Conservation (phyloP, 2,329 filamentous ascomycete species). For the Botrytis porri region DNA sequence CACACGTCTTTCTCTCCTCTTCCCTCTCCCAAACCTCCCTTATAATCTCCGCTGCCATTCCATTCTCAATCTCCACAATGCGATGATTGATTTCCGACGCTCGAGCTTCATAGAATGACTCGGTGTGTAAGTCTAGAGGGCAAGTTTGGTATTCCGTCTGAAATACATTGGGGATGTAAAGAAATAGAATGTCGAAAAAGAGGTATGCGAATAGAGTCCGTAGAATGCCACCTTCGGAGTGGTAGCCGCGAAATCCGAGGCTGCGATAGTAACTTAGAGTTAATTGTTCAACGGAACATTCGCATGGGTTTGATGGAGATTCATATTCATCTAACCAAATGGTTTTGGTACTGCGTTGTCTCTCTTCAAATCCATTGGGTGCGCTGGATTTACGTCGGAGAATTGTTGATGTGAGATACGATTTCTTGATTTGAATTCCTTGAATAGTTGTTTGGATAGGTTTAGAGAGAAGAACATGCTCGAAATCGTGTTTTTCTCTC, state of each 20-base stretch:
- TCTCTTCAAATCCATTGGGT: conserved; percentile 27
- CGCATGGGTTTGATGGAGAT: conserved; percentile 51
- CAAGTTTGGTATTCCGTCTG: conserved; percentile 94
- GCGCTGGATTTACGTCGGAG: conserved; percentile 20
- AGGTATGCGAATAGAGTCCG: conserved; percentile 89
- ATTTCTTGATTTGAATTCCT: conserved; percentile 72
- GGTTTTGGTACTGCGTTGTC: conserved; percentile 63
- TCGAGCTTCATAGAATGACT: conserved; percentile 85
- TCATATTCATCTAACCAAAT: conserved; percentile 81
- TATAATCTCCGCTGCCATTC: conserved; percentile 66
- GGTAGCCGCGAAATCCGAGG: conserved; percentile 87
- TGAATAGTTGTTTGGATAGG: conserved; percentile 72
- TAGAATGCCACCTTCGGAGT: conserved; percentile 86
- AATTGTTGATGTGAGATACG: conserved; percentile 40
- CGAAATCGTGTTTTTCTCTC: conserved; percentile 88
- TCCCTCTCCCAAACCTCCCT: conserved; percentile 66
- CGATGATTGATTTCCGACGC: conserved; percentile 85
- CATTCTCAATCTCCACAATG: conserved; percentile 83
- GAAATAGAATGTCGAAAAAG: conserved; percentile 89
- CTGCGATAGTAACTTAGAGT: conserved; percentile 81
- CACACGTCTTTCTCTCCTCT: conserved; percentile 69
- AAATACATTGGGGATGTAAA: conserved; percentile 94
- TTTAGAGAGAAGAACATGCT: conserved; percentile 74
- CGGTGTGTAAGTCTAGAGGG: conserved; percentile 87
- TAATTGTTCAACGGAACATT: conserved; percentile 92